Percentiles rank a stretch among this genome's conserved stretches.
phyloP scores from a whole-genome alignment of 2,329 filamentous ascomycete genomes.

The Claviceps purpurea region DNA sequence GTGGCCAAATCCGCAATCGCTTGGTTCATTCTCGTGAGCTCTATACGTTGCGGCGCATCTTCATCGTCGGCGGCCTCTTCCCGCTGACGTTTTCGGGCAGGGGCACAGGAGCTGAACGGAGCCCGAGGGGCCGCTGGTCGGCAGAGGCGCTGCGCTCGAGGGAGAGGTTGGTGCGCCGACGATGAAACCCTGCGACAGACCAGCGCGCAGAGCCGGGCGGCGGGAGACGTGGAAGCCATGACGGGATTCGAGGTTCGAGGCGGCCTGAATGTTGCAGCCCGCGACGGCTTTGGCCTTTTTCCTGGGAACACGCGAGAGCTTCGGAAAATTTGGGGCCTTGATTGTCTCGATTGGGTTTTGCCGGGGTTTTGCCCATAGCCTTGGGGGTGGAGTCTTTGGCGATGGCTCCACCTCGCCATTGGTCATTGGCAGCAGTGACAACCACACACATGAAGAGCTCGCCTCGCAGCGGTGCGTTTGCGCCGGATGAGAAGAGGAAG shows the following conservation, averaged over 20 bases:
- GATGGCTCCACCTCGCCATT: no score
- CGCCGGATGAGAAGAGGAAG: background rate
- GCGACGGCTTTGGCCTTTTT: background rate
- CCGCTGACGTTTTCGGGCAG: conserved; percentile 13
- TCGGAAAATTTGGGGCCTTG: conserved; percentile 18
- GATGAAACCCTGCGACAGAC: conserved; percentile 18
- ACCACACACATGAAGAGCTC: no score
- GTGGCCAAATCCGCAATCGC: conserved; percentile 17
- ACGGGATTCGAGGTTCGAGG: background rate
- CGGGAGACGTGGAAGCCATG: conserved; percentile 27
- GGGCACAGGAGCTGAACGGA: conserved; percentile 16
- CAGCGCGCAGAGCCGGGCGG: conserved; percentile 22
- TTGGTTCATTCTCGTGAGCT: conserved; percentile 19
- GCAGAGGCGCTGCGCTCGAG: conserved; percentile 13
- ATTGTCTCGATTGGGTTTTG: background rate
- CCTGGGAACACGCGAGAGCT: conserved; percentile 13
- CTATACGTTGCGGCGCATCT: conserved; percentile 9
- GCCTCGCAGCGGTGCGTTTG: no score
- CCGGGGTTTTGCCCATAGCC: background rate
- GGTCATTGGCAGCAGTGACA: no score
- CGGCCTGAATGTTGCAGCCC: background rate
- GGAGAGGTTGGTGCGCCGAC: conserved; percentile 10
- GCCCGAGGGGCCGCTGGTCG: conserved; percentile 14
- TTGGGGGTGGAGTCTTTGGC: no score
- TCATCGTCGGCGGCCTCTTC: conserved; percentile 12